Base-by-base conservation (phyloP, 345 rosid species). In the Eucalyptus brandiana region DNA sequence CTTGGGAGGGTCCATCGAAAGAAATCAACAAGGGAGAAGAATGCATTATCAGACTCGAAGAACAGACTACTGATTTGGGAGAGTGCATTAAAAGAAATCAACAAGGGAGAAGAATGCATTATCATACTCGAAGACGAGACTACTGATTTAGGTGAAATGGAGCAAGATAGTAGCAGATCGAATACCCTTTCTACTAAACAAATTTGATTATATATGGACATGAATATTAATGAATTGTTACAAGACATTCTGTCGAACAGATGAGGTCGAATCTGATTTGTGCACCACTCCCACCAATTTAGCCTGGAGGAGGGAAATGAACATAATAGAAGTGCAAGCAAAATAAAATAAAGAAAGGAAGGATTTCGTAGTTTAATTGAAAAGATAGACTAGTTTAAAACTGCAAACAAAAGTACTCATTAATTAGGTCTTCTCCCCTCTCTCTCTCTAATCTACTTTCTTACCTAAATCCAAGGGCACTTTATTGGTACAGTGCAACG, bases 31-130 rank as follows among this genome's bases (percentile, higher is more conserved):
- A 95, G 92, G 98, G 95, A 72, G 99, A 98, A 93, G 99, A 96
- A 80, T 97, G 99, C 93, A 95, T 96, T 88, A 97, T 98, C 88
- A 96, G 93, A 92, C 99, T 98, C 89, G 97, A 96, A 93, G 99
- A 98, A 90, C 96, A 95, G 93, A 87, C 93, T 87, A 94, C 96
- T 58, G 97, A 97, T 95, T 45, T 45, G 51, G 51, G 51, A 49
- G 51, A 23, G 9, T 53, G 1, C 56, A 3, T 53, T 53, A 24
- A 53, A 53, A 17, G 56, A 17, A 53, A 53, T 19, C 24, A 53
- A 17, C 56, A 53, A 51, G 56, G 56, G 56, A 51, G 56, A 51
- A 53, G 56, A 18, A 53, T 19, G 56, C 56, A 53, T 53, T 53
- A 18, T 53, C 58, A 53, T 18, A 54, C 58, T 54, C 24, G 58